Conservation (phyloP, 106 monocot genomes). For the Iris macrosiphon region DNA sequence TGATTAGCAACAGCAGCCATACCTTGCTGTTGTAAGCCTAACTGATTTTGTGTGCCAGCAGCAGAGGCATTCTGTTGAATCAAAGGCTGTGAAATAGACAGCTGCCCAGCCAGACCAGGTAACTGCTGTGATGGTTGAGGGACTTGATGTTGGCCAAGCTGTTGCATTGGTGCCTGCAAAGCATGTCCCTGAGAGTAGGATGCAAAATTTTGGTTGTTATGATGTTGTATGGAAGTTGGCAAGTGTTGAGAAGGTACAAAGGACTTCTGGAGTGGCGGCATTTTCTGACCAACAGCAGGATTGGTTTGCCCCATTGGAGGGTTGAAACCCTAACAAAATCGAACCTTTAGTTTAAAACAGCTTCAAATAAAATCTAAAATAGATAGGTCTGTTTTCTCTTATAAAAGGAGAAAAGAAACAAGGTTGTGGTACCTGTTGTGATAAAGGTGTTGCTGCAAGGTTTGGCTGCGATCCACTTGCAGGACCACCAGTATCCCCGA, state of each 20-base stretch:
- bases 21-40: slow-evolving; percentile 27
- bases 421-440: slow-evolving; percentile 33
- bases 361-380: neutral
- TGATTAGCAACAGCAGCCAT: slow-evolving; percentile 30
- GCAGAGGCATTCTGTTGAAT: slow-evolving; percentile 37
- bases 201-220: slow-evolving; percentile 27
- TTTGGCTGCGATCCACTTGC: slow-evolving; percentile 33
- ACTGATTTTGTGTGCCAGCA: slow-evolving; percentile 28
- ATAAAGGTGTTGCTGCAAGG: slow-evolving; percentile 21
- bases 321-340: slow-evolving; percentile 36
- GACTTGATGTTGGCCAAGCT: slow-evolving; percentile 43
- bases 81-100: slow-evolving; percentile 40
- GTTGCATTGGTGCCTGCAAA: slow-evolving; percentile 45
- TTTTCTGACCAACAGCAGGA: slow-evolving; percentile 44
- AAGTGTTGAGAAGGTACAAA: slow-evolving; percentile 40
- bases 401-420: neutral
- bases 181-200: slow-evolving; percentile 41
- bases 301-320: slow-evolving; percentile 37
- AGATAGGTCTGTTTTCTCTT: neutral
- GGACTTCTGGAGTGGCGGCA: slow-evolving; percentile 54
- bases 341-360: neutral
- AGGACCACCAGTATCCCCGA: slow-evolving; percentile 30
- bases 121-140: slow-evolving; percentile 55
- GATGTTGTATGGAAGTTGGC: slow-evolving; percentile 32
- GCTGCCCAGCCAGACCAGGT: slow-evolving; percentile 34